Evolutionary conservation across 2,329 filamentous ascomycete species (phyloP), one percentile per base, ranked within the genome.

Genomic region (Triangularia verruculosa): DNA sequence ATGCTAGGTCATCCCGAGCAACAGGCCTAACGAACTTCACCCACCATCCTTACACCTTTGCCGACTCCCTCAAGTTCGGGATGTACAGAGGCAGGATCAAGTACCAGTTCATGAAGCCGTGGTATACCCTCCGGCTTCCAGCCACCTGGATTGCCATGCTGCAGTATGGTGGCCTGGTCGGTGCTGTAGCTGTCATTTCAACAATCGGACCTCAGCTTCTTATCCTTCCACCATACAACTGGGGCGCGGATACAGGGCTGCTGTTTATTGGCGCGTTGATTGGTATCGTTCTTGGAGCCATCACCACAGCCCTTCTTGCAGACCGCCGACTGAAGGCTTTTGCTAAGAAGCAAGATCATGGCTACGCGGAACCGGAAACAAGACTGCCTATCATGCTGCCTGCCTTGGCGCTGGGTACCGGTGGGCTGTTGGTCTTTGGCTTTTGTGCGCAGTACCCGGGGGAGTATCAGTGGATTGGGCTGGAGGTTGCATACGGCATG

Each of bases 81-180:
- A 64, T 53, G 43, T 70, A 70, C n/a, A 64, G 61, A 0, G 70
- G 70, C 13, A 64, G 62, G 20, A 34, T 71, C 0, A 2, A 61
- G 4, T 59, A 64, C 32, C 69, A 72, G 5, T 71, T 74, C 55
- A 20, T 64, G 9, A 70, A 72, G 27, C 73, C 74, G 1, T 73
- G 73, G 69, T 62, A 55, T 3, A 74, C 73, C 0, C 69, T 76
- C 6, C 61, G 57, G 0, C 69, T 78, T 0, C 76, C 76, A 0
- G 73, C 73, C 0, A 74, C 72, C 0, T 77, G 74, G 75, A 67
- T 78, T 0, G 72, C 76, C 1, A 78, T 74, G 71, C 62, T 77
- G 2, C 75, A 77, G 57, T 78, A 77, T 28, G 74, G 74, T 9
- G 74, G 75, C 0, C 68, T 78, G 0, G 74, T 78, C 0, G 76